Conservation (phyloP, 768 basidiomycete species). For the Galerina sulciceps region DNA sequence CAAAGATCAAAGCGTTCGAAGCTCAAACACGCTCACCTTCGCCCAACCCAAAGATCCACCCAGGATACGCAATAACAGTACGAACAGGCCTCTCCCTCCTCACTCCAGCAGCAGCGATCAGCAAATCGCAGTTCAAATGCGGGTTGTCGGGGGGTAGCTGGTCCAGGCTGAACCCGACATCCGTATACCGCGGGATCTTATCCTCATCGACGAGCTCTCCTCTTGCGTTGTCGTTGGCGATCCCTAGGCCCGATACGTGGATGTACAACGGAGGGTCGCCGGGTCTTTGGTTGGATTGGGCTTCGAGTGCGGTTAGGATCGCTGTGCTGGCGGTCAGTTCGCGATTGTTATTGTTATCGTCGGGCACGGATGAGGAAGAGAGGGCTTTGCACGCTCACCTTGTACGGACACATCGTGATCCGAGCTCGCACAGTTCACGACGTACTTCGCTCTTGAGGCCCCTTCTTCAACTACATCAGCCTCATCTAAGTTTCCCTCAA, state of each 20-base stretch:
- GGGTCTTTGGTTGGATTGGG: conserved; percentile 32
- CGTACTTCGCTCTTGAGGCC: conserved; percentile 37
- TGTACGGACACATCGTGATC: conserved; percentile 38
- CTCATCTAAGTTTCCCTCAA: conserved; percentile 43
- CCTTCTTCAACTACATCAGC: conserved; percentile 36
- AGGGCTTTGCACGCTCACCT: conserved; percentile 22
- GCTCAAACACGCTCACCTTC: conserved; percentile 27
- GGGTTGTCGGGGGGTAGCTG: conserved; percentile 23
- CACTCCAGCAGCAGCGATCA: conserved; percentile 43
- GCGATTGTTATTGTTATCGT: neutral
- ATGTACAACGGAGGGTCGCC: conserved; percentile 45
- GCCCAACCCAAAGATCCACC: conserved; percentile 46
- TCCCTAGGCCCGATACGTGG: conserved; percentile 46
- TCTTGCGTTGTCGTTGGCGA: conserved; percentile 42
- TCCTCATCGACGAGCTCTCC: conserved; percentile 37
- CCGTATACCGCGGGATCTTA: conserved; percentile 37
- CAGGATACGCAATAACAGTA: conserved; percentile 46
- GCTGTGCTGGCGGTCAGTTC: conserved; percentile 22
- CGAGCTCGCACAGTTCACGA: conserved; percentile 45
- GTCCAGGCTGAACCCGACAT: conserved; percentile 38
- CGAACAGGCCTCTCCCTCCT: conserved; percentile 43
- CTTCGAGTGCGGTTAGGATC: conserved; percentile 41
- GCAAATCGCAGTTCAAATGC: conserved; percentile 25
- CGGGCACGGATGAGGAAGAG: neutral
- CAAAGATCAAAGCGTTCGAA: neutral